These are phyloP conservation scores for Ilex aquifolium DNA, from an alignment of 257 asterid species.

Conservation along the genomic window DNA sequence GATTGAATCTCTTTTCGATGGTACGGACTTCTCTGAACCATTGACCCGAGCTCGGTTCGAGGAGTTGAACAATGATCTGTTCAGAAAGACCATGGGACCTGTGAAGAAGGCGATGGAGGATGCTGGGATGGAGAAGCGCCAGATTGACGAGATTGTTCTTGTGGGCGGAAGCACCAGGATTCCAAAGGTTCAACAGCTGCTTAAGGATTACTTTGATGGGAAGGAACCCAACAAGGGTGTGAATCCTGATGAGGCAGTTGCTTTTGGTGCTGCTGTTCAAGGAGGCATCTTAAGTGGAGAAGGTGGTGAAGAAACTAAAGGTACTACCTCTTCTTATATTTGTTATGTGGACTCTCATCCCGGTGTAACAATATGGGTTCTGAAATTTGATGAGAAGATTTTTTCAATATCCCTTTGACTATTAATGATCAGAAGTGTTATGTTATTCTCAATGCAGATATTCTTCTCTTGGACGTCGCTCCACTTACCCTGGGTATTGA, in stretches of 20 bases:
- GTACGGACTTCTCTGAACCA: conserved; percentile 91
- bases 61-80: conserved; percentile 87
- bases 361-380: background rate
- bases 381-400: conserved; percentile 3
- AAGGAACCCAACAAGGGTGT: conserved; percentile 97
- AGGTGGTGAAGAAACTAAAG: conserved; percentile 97
- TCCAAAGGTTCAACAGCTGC: conserved; percentile 88
- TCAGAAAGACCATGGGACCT: conserved; percentile 96
- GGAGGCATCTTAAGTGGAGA: conserved; percentile 95
- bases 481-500: conserved; percentile 96
- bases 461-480: conserved; percentile 92
- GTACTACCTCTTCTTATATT: conserved; percentile 19
- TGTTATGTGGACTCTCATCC: no score
- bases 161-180: conserved; percentile 99
- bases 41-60: conserved; percentile 94
- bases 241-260: conserved; percentile 97
- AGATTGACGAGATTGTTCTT: conserved; percentile 88
- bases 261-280: conserved; percentile 97
- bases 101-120: conserved; percentile 99
- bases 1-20: conserved; percentile 91
- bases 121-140: conserved; percentile 74
- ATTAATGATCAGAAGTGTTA: background rate
- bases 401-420: background rate
- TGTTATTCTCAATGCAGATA: conserved; percentile 35
- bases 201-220: conserved; percentile 82